Percentiles rank a stretch among this genome's conserved stretches.
Conservation (phyloP, 371 early-diverging fungal genomes). For the Apophysomyces variabilis region DNA sequence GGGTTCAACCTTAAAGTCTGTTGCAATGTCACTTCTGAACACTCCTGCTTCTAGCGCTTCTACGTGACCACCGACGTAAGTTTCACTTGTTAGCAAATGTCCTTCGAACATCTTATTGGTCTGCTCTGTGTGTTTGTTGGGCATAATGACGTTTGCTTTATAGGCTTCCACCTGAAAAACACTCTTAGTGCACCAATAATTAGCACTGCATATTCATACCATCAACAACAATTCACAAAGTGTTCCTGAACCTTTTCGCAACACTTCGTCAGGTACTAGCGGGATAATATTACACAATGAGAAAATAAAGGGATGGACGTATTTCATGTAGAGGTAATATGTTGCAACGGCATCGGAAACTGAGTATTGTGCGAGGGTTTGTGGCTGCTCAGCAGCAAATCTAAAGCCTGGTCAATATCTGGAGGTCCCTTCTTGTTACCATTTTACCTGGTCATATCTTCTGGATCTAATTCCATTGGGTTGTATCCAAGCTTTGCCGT, state of each 20-base stretch:
- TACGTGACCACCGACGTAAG: slow-evolving; percentile 99
- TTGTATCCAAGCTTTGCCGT: slow-evolving; percentile 98
- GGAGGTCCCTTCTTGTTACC: slow-evolving; percentile 7
- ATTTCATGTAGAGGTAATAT: slow-evolving; percentile 99
- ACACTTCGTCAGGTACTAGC: slow-evolving; percentile 94
- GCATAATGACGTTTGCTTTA: slow-evolving; percentile 93
- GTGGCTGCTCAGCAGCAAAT: slow-evolving; percentile 94
- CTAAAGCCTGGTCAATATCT: slow-evolving; percentile 21
- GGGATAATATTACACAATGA: slow-evolving; percentile 99
- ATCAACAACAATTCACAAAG: slow-evolving; percentile 98
- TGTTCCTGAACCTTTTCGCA: slow-evolving; percentile 98
- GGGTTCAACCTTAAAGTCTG: slow-evolving; percentile 84
- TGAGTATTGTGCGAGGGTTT: slow-evolving; percentile 98
- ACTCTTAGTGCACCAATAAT: slow-evolving; percentile 5
- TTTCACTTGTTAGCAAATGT: slow-evolving; percentile 93
- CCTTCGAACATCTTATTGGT: slow-evolving; percentile 86
- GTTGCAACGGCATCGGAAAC: slow-evolving; percentile 99
- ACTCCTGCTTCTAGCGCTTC: slow-evolving; percentile 99
- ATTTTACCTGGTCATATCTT: slow-evolving; percentile 91
- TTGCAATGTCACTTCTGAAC: slow-evolving; percentile 96
- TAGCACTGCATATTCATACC: slow-evolving; percentile 57
- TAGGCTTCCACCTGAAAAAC: slow-evolving; percentile 83
- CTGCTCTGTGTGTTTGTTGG: slow-evolving; percentile 91
- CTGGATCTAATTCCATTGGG: slow-evolving; percentile 99
- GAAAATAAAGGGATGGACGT: slow-evolving; percentile 99